A percentile compares a stretch with the other conserved stretches of the same genome.
These are phyloP conservation scores for Physcomitrium patens DNA, from an alignment of 225 moss, liverwort and hornwort species.

Conservation along the genomic window DNA sequence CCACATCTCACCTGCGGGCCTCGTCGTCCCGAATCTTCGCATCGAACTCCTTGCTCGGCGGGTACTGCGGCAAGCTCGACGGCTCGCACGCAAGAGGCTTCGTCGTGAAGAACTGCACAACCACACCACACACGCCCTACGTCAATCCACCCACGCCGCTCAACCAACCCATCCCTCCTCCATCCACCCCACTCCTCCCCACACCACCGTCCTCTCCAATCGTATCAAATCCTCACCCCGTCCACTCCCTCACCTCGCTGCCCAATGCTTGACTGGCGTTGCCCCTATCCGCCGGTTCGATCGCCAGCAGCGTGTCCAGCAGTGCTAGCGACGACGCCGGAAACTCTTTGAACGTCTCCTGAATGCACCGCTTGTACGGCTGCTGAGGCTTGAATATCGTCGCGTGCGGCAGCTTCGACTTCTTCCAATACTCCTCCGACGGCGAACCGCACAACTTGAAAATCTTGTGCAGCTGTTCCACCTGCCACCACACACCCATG, in stretches of 20 bases:
- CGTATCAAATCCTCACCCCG: too few relatives aligned
- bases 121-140: too few relatives aligned
- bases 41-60: constrained; percentile 99
- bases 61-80: constrained; percentile 97
- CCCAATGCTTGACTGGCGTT: constrained; percentile 84
- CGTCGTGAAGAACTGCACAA: constrained; percentile 86
- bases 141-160: too few relatives aligned
- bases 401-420: constrained; percentile 95
- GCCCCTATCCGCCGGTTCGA: constrained; percentile 95
- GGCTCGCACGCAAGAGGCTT: constrained; percentile 97
- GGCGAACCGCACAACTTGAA: constrained; percentile 98
- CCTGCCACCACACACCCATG: constrained; percentile 51
- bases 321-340: constrained; percentile 91
- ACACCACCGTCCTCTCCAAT: too few relatives aligned
- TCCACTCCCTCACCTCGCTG: constrained; percentile 71
- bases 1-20: constrained; percentile 72
- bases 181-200: too few relatives aligned
- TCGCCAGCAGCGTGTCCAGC: constrained; percentile 92
- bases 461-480: constrained; percentile 97
- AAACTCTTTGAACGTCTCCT: constrained; percentile 93
- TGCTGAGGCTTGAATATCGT: constrained; percentile 99
- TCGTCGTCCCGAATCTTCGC: constrained; percentile 99
- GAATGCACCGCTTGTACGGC: constrained; percentile 94
- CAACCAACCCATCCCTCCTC: too few relatives aligned
- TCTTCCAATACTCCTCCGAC: constrained; percentile 99